Percentiles rank a stretch among this genome's conserved stretches.
These are phyloP conservation scores for Suillus brevipes DNA, from an alignment of 768 basidiomycete species.

Conservation along the genomic window DNA sequence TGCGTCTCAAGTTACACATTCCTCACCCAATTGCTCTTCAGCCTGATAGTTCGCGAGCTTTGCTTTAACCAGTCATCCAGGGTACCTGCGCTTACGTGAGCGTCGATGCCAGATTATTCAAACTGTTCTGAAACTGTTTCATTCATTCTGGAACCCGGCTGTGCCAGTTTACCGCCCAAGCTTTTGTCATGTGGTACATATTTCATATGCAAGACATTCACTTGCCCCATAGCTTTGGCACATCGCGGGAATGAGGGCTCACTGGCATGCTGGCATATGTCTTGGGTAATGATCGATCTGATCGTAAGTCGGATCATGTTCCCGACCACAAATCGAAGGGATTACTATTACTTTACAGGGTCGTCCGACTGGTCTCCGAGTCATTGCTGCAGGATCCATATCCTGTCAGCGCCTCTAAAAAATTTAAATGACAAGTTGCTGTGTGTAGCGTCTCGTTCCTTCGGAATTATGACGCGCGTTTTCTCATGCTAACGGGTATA, in stretches of 20 bases:
- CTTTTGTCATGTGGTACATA: not conserved
- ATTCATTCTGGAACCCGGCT: too few relatives aligned
- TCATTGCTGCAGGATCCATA: not conserved
- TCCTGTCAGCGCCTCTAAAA: not conserved
- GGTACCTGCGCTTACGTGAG: too few relatives aligned
- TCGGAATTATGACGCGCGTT: not conserved
- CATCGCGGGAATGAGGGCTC: not conserved
- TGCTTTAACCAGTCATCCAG: too few relatives aligned
- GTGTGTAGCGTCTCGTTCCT: not conserved
- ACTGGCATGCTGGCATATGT: not conserved
- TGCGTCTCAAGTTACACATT: too few relatives aligned
- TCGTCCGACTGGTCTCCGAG: too few relatives aligned
- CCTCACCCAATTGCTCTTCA: too few relatives aligned
- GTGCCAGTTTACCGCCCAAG: not conserved
- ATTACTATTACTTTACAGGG: not conserved
- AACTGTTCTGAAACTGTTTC: too few relatives aligned
- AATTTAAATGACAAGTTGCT: not conserved
- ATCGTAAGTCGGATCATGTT: not conserved
- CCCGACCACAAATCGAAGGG: not conserved
- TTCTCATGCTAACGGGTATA: not conserved
- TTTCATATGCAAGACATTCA: not conserved
- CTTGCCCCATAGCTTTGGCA: not conserved
- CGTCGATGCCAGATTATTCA: too few relatives aligned
- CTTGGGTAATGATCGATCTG: not conserved
- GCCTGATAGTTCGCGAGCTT: too few relatives aligned